These are phyloP conservation scores for Trichoderma arundinaceum DNA, from an alignment of 2,329 filamentous ascomycete species.

Conservation along the genomic window DNA sequence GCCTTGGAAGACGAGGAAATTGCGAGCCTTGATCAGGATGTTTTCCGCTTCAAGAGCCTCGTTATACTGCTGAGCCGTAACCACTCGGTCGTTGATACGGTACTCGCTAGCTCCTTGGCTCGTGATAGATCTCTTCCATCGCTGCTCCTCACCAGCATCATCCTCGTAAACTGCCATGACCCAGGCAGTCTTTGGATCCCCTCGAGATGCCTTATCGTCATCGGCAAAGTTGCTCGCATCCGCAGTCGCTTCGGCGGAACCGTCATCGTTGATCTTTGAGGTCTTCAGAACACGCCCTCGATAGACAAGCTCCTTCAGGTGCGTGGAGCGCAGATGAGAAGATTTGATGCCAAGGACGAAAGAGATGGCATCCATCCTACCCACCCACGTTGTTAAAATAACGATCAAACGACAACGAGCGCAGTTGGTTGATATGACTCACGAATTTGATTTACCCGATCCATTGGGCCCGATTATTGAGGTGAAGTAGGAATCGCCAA, in stretches of 20 bases:
- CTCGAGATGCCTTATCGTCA: slow-evolving; percentile 69
- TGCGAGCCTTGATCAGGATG: slow-evolving; percentile 96
- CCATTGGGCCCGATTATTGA: slow-evolving; percentile 99
- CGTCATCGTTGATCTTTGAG: slow-evolving; percentile 90
- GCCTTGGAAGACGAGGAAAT: slow-evolving; percentile 97
- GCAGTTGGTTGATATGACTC: slow-evolving; percentile 45
- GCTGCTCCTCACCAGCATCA: slow-evolving; percentile 91
- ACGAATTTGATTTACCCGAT: slow-evolving; percentile 99
- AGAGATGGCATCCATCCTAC: slow-evolving; percentile 97
- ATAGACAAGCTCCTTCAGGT: slow-evolving; percentile 94
- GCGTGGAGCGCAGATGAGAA: slow-evolving; percentile 91
- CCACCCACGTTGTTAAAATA: slow-evolving; percentile 16
- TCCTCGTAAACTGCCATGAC: slow-evolving; percentile 99
- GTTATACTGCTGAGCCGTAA: slow-evolving; percentile 92
- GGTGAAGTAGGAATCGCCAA: slow-evolving; percentile 98
- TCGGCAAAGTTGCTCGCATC: slow-evolving; percentile 66
- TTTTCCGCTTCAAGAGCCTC: slow-evolving; percentile 90
- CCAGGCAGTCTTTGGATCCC: slow-evolving; percentile 93
- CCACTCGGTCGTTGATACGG: slow-evolving; percentile 89
- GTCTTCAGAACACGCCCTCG: slow-evolving; percentile 91
- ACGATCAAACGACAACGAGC: background rate
- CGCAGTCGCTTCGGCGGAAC: slow-evolving; percentile 70
- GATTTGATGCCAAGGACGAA: slow-evolving; percentile 99
- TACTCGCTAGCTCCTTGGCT: slow-evolving; percentile 90
- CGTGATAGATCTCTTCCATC: slow-evolving; percentile 95